Evolutionary conservation across 2,329 filamentous ascomycete species (phyloP).

Genomic region (Eutypa lata): DNA sequence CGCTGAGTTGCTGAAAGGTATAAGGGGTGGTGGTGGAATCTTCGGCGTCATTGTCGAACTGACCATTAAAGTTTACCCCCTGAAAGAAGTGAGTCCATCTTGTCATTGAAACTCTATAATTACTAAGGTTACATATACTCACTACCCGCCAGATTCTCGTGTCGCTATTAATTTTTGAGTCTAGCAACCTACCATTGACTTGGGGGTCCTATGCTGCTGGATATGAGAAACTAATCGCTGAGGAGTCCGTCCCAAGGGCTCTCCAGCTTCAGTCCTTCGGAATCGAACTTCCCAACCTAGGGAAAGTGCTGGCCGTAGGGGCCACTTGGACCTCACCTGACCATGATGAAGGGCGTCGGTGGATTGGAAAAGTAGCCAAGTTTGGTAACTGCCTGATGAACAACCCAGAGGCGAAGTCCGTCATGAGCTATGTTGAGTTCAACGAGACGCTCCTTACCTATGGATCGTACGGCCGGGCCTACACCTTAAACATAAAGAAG

Average conservation of each 20-base stretch:
- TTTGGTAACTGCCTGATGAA: slow-evolving; percentile 25
- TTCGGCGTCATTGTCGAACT: slow-evolving; percentile 39
- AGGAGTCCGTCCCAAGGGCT: slow-evolving; percentile 7
- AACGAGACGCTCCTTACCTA: slow-evolving; percentile 19
- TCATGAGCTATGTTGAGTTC: slow-evolving; percentile 16
- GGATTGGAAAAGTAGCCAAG: slow-evolving; percentile 24
- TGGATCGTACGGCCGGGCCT: slow-evolving; percentile 13
- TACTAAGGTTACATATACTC: background rate
- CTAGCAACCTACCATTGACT: slow-evolving; percentile 23
- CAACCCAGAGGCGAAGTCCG: slow-evolving; percentile 20
- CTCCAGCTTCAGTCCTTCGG: slow-evolving; percentile 26
- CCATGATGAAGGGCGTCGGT: slow-evolving; percentile 25
- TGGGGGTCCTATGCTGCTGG: slow-evolving; percentile 21
- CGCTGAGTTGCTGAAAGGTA: slow-evolving; percentile 32
- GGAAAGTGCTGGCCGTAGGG: slow-evolving; percentile 20
- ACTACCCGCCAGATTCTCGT: slow-evolving; percentile 17
- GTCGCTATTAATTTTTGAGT: slow-evolving; percentile 30
- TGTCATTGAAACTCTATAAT: background rate
- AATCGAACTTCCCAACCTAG: slow-evolving; percentile 26
- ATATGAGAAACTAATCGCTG: slow-evolving; percentile 16
- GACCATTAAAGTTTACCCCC: slow-evolving; percentile 35
- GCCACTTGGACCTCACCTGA: slow-evolving; percentile 32
- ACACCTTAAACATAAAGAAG: slow-evolving; percentile 19
- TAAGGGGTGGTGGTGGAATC: slow-evolving; percentile 37
- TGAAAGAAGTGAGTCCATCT: slow-evolving; percentile 22